These are phyloP conservation scores for Starmerella ratchasimensis DNA, from an alignment of 805 yeast species.

Conservation along the genomic window DNA sequence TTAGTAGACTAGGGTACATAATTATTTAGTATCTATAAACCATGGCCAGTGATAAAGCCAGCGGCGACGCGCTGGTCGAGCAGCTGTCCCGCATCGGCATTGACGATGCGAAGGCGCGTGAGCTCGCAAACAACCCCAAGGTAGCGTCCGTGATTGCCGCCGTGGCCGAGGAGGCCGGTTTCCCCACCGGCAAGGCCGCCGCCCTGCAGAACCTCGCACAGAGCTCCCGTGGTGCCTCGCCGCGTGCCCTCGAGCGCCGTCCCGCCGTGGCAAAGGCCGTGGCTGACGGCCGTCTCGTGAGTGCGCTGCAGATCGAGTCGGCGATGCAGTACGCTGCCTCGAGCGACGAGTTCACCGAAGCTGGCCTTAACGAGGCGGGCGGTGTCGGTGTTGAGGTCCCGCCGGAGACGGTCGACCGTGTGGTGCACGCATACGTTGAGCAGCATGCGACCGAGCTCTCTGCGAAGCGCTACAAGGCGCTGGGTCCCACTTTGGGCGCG, in stretches of 20 bases:
- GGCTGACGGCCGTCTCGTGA: conserved; percentile 46
- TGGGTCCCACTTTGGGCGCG: conserved; percentile 65
- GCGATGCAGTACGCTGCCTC: conserved; percentile 57
- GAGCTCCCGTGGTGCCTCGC: conserved; percentile 38
- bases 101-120: conserved; percentile 42
- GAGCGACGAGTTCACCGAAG: conserved; percentile 33
- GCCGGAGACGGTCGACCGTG: conserved; percentile 46
- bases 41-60: conserved; percentile 6
- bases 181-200: conserved; percentile 40
- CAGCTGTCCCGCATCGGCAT: conserved; percentile 19
- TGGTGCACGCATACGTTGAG: conserved; percentile 47
- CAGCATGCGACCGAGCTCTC: conserved; percentile 45
- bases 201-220: conserved; percentile 69
- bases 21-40: no score
- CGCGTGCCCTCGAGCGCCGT: conserved; percentile 32
- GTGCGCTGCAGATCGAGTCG: conserved; percentile 59
- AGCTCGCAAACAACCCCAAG: conserved; percentile 73
- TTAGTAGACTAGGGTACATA: no score
- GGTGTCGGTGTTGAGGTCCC: conserved; percentile 72
- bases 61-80: no score
- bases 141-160: conserved; percentile 57
- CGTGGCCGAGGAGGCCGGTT: conserved; percentile 37
- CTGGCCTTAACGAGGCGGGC: conserved; percentile 42
- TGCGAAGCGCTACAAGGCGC: conserved; percentile 62
- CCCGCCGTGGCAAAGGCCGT: conserved; percentile 47